Evolutionary conservation across 2,329 filamentous ascomycete species (phyloP).

Genomic region (Sporothrix phasma): DNA sequence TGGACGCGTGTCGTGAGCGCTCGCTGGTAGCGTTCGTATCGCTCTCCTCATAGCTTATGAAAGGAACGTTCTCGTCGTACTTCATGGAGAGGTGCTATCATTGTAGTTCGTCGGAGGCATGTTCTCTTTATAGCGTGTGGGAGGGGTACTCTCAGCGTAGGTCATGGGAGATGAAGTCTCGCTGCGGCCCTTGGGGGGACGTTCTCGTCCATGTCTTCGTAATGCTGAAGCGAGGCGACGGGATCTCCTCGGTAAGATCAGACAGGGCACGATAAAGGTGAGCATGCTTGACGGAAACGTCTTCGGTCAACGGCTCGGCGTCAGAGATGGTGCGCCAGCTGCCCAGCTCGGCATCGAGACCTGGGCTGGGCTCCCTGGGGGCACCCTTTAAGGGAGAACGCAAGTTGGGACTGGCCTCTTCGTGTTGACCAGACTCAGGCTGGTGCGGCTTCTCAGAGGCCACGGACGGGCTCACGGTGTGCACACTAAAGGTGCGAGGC

Average conservation of each 20-base stretch:
- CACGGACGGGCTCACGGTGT: conserved; percentile 12
- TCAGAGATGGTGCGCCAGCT: background rate
- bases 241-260: background rate
- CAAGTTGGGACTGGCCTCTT: background rate
- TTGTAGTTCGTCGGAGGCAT: no score
- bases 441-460: background rate
- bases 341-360: background rate
- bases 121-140: no score
- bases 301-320: background rate
- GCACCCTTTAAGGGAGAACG: background rate
- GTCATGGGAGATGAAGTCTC: no score
- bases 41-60: no score
- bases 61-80: no score
- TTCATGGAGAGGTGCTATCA: no score
- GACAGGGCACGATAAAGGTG: background rate
- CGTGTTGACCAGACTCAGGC: background rate
- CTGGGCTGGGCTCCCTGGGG: background rate
- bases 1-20: background rate
- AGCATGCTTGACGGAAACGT: no score
- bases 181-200: no score
- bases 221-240: background rate
- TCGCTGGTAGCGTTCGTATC: no score
- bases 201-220: no score
- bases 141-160: no score
- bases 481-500: conserved; percentile 15